Evolutionary conservation across 306 rosid species (phyloP).

Genomic region (Gynostemma pentaphyllum): DNA sequence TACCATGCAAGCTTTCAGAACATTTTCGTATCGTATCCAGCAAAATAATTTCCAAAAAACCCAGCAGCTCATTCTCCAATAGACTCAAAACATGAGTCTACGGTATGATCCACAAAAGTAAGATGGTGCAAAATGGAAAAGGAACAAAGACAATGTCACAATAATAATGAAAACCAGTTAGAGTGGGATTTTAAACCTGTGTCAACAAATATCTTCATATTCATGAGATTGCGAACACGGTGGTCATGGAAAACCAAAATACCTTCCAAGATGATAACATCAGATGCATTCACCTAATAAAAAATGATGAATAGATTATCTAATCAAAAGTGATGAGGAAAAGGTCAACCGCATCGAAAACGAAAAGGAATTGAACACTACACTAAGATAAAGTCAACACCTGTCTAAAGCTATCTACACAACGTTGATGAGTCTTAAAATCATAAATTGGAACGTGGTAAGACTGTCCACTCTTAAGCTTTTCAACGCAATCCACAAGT

Average conservation of each 20-base stretch:
- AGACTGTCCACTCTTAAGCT: constrained; percentile 54
- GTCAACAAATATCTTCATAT: constrained; percentile 96
- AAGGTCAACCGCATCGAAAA: neutral
- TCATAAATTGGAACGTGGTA: constrained; percentile 87
- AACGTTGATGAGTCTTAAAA: constrained; percentile 81
- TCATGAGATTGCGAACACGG: constrained; percentile 81
- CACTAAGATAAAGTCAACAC: constrained; percentile 22
- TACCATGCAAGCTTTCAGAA: neutral
- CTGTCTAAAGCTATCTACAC: constrained; percentile 79
- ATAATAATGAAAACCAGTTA: neutral
- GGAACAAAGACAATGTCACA: neutral
- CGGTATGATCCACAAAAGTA: neutral
- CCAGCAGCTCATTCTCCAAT: neutral
- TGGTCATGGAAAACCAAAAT: constrained; percentile 96
- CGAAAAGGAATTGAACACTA: neutral
- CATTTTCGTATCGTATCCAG: no score
- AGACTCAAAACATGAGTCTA: neutral
- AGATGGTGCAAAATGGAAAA: neutral
- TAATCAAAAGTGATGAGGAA: neutral
- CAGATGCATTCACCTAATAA: constrained; percentile 86
- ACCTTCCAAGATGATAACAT: constrained; percentile 93
- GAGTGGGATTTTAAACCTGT: constrained; percentile 41
- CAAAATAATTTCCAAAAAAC: no score
- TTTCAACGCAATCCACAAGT: constrained; percentile 60
- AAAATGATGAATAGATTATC: neutral